These are phyloP conservation scores for Vitellaria paradoxa DNA, from an alignment of 179 eudicot species.

Conservation along the genomic window DNA sequence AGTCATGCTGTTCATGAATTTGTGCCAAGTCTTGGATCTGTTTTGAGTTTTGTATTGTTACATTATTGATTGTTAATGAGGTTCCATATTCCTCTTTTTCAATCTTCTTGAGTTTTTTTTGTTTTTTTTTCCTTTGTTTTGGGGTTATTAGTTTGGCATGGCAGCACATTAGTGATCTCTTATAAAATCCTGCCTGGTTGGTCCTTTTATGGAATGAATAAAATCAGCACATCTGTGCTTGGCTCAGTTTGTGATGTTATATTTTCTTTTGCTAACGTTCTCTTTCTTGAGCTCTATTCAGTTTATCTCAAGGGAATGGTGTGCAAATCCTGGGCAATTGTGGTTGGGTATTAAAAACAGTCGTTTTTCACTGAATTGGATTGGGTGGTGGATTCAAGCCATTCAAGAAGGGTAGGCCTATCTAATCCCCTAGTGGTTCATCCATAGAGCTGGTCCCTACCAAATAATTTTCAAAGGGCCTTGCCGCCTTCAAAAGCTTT, in stretches of 20 bases:
- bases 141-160: not conserved
- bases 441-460: not conserved
- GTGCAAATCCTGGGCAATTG: not conserved
- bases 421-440: slow-evolving; percentile 12
- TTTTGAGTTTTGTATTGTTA: slow-evolving; percentile 20
- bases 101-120: not conserved
- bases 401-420: slow-evolving; percentile 14
- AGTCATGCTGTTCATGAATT: slow-evolving; percentile 18
- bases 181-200: not conserved
- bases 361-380: not conserved
- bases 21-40: slow-evolving; percentile 19
- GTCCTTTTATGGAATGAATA: not conserved
- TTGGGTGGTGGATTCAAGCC: slow-evolving; percentile 24
- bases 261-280: too few species aligned
- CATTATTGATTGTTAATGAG: slow-evolving; percentile 15
- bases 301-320: not conserved
- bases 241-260: too few species aligned
- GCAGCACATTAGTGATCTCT: not conserved
- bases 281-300: not conserved
- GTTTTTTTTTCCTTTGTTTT: not conserved
- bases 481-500: not conserved
- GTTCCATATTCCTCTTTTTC: not conserved
- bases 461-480: too few species aligned
- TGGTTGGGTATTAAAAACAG: not conserved
- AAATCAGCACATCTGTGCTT: too few species aligned